phyloP scores from a whole-genome alignment of 345 rosid species.

The Durio zibethinus region DNA sequence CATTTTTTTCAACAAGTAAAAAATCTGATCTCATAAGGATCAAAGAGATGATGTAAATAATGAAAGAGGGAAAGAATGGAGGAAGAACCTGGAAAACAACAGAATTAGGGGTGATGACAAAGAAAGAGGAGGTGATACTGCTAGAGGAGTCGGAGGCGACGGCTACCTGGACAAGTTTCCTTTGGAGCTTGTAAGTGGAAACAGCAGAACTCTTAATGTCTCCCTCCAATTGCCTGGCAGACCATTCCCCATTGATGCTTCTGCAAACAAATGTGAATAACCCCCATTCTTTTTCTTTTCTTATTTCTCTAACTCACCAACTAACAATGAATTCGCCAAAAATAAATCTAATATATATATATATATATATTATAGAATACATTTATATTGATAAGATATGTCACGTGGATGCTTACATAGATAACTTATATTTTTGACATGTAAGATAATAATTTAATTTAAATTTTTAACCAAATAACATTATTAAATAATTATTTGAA shows the following conservation, averaged over 20 bases:
- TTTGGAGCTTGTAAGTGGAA: conserved; percentile 57
- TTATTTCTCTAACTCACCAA: neutral
- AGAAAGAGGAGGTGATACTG: conserved; percentile 79
- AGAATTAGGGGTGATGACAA: conserved; percentile 62
- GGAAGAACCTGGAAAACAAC: conserved; percentile 68
- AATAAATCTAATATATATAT: no score
- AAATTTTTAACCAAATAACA: no score
- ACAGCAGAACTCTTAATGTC: conserved; percentile 71
- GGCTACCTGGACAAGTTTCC: conserved; percentile 77
- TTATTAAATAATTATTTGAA: no score
- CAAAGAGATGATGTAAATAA: neutral
- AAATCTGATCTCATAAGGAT: neutral
- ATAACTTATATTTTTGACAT: no score
- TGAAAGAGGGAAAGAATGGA: neutral
- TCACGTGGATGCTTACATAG: no score
- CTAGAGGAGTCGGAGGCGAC: conserved; percentile 61
- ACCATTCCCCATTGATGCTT: neutral
- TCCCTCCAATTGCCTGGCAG: conserved; percentile 51
- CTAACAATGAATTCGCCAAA: no score
- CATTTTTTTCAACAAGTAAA: neutral
- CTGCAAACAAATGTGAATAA: neutral
- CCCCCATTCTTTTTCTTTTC: neutral
- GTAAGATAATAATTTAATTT: no score
- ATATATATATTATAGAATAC: no score
- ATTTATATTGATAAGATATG: no score